phyloP scores from a whole-genome alignment of 1,284 basidiomycete species.

The Puccinia coronata region DNA sequence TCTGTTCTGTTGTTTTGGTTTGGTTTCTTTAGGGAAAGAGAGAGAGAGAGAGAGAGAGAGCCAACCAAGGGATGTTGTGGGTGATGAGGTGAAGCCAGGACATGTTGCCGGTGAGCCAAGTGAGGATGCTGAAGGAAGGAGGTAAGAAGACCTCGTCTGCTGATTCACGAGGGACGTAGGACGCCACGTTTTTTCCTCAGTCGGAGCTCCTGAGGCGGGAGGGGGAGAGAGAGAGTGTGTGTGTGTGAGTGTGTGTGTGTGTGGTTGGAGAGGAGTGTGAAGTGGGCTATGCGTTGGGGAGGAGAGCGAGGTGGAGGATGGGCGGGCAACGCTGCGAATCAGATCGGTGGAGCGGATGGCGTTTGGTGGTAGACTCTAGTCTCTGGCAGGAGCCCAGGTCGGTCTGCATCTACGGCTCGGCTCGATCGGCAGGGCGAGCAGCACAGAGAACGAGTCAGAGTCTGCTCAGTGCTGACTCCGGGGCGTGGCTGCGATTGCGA shows the following conservation, averaged over 20 bases:
- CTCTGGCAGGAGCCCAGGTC: not conserved
- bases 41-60: no score
- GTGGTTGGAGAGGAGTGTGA: not conserved
- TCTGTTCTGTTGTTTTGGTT: not conserved
- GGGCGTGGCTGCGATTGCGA: no score
- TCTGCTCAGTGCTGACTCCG: no score
- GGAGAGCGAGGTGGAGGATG: not conserved
- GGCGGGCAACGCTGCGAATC: not conserved
- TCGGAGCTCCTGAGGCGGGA: not conserved
- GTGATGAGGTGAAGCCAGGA: constrained; percentile 45
- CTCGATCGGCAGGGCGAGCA: no score
- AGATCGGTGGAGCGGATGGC: not conserved
- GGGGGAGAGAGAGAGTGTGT: not conserved
- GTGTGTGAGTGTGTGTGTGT: not conserved
- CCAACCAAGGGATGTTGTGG: constrained; percentile 47
- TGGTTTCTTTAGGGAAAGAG: not conserved
- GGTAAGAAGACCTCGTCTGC: constrained; percentile 35
- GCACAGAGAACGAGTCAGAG: no score
- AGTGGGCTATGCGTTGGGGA: not conserved
- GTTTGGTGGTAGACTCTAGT: not conserved
- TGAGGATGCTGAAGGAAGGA: constrained; percentile 38
- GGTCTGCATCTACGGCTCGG: constrained; percentile 14
- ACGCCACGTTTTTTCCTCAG: constrained; percentile 46
- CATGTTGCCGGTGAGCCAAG: constrained; percentile 45
- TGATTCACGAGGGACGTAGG: constrained; percentile 41